These are phyloP conservation scores for Taphrina flavorubra DNA, from an alignment of 1,139 yeast genomes.

Conservation along the genomic window DNA sequence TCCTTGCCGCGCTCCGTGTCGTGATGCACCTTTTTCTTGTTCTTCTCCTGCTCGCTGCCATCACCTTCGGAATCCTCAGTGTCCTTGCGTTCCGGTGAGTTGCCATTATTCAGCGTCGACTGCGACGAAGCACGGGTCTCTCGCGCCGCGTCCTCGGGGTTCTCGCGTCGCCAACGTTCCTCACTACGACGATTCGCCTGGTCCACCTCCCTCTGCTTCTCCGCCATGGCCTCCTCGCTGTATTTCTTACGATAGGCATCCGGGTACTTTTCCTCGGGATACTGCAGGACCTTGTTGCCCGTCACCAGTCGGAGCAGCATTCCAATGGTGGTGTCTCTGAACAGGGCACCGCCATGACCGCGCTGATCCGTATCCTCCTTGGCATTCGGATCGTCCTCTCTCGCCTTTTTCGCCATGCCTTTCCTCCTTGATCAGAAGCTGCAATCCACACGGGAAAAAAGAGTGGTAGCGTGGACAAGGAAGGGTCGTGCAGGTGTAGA, in stretches of 20 bases:
- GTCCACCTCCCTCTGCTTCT: slow-evolving; percentile 22
- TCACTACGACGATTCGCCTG: slow-evolving; percentile 25
- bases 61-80: slow-evolving; percentile 7
- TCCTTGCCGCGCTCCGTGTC: slow-evolving; percentile 37
- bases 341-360: slow-evolving; percentile 27
- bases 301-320: not conserved
- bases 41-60: slow-evolving; percentile 16
- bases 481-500: not conserved
- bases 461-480: not conserved
- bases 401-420: slow-evolving; percentile 21
- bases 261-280: slow-evolving; percentile 32
- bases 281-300: slow-evolving; percentile 18
- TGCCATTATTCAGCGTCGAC: slow-evolving; percentile 7
- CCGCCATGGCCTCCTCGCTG: slow-evolving; percentile 14
- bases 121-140: slow-evolving; percentile 18
- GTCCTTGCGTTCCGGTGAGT: slow-evolving; percentile 6
- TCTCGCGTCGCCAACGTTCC: slow-evolving; percentile 25
- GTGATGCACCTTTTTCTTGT: slow-evolving; percentile 9
- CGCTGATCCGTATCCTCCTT: slow-evolving; percentile 19
- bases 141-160: slow-evolving; percentile 33
- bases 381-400: slow-evolving; percentile 35
- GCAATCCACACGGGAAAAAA: not conserved
- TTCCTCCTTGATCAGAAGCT: not conserved
- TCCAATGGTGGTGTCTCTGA: slow-evolving; percentile 32
- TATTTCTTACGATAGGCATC: slow-evolving; percentile 22